A percentile compares a stretch with the other conserved stretches of the same genome.
These are phyloP conservation scores for Blastocystis sp. DNA, from an alignment of 352 stramenopile genomes.

Conservation along the genomic window DNA sequence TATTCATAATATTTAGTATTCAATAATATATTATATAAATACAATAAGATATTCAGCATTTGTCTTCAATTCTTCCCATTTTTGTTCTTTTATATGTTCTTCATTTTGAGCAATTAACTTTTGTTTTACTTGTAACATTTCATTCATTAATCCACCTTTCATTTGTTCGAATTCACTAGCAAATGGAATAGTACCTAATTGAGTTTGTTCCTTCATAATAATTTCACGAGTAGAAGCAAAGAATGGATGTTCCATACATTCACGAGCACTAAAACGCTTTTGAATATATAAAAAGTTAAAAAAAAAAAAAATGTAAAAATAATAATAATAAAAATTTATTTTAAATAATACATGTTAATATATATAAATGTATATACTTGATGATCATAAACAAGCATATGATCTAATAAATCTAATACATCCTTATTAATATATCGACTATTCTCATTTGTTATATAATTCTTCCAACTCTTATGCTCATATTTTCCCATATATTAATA, in stretches of 20 bases:
- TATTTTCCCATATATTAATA: conserved; percentile 84
- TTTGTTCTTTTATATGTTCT: too few relatives aligned
- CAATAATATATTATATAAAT: too few relatives aligned
- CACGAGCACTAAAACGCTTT: conserved; percentile 83
- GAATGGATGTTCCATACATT: conserved; percentile 90
- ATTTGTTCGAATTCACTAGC: too few relatives aligned
- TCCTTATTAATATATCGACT: conserved; percentile 88
- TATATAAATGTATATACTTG: neutral
- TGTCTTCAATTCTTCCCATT: too few relatives aligned
- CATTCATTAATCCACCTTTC: too few relatives aligned
- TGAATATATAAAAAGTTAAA: conserved; percentile 58
- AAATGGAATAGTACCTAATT: too few relatives aligned
- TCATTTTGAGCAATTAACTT: too few relatives aligned
- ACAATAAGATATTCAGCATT: too few relatives aligned
- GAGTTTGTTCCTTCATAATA: neutral
- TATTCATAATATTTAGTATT: too few relatives aligned
- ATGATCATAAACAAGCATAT: conserved; percentile 56
- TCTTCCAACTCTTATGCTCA: conserved; percentile 85
- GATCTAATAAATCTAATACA: conserved; percentile 77
- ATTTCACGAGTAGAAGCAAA: conserved; percentile 69
- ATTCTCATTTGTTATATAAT: conserved; percentile 9
- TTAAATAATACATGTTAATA: conserved; percentile 22
- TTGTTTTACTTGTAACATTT: too few relatives aligned
- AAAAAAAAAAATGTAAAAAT: conserved; percentile 13
- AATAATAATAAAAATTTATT: too few relatives aligned